Conservation (phyloP, 2,329 filamentous ascomycete genomes). For the Aspergillus fumigatiaffinis region DNA sequence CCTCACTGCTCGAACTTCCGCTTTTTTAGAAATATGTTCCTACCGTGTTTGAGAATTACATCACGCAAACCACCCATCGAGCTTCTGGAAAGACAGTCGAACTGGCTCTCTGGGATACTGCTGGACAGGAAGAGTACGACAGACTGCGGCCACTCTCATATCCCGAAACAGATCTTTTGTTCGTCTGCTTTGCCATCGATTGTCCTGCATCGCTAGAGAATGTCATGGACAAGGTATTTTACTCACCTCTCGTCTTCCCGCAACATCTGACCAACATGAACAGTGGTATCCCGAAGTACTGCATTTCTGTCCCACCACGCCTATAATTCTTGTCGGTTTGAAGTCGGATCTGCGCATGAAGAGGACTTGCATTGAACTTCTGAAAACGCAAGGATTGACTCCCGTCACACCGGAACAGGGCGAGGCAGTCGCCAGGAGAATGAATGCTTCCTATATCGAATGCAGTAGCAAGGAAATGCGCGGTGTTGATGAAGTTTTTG, state of each 20-base stretch:
- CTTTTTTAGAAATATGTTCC: slow-evolving; percentile 89
- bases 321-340: slow-evolving; percentile 89
- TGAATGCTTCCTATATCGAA: slow-evolving; percentile 95
- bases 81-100: slow-evolving; percentile 91
- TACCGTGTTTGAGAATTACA: slow-evolving; percentile 99
- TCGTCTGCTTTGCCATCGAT: slow-evolving; percentile 98
- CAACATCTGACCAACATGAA: not conserved
- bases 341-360: slow-evolving; percentile 96
- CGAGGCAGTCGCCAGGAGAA: slow-evolving; percentile 80
- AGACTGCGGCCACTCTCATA: slow-evolving; percentile 92
- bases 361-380: slow-evolving; percentile 94
- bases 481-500: slow-evolving; percentile 95
- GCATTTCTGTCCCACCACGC: slow-evolving; percentile 97
- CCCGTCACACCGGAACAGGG: slow-evolving; percentile 92
- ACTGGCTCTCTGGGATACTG: slow-evolving; percentile 96
- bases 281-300: slow-evolving; percentile 99
- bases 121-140: slow-evolving; percentile 98
- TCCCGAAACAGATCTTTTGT: slow-evolving; percentile 94
- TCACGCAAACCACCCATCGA: slow-evolving; percentile 89
- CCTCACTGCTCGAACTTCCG: slow-evolving; percentile 5
- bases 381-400: slow-evolving; percentile 95
- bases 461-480: slow-evolving; percentile 97
- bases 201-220: slow-evolving; percentile 98
- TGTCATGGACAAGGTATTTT: slow-evolving; percentile 90
- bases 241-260: slow-evolving; percentile 2